Conservation (phyloP, 2,329 filamentous ascomycete genomes). For the Aspergillus pseudoterreus region DNA sequence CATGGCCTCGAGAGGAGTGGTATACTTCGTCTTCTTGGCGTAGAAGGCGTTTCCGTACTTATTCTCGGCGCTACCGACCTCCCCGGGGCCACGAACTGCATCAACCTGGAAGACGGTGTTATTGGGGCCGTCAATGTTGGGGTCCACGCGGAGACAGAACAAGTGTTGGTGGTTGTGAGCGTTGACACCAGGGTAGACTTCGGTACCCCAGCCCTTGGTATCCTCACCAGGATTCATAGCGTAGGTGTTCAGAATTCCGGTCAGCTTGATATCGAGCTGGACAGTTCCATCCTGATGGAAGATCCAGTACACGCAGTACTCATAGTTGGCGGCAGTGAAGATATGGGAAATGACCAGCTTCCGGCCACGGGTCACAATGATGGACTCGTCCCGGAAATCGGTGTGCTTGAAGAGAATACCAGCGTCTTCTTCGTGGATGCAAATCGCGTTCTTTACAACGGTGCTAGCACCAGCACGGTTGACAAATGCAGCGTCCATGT, state of each 20-base stretch:
- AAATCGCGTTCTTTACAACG: conserved; percentile 89
- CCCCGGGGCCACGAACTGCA: conserved; percentile 64
- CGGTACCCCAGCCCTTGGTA: conserved; percentile 81
- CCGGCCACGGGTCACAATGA: conserved; percentile 78
- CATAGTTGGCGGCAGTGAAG: conserved; percentile 94
- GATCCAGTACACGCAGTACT: conserved; percentile 85
- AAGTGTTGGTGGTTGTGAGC: conserved; percentile 96
- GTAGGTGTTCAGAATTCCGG: conserved; percentile 90
- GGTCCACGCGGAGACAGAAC: conserved; percentile 84
- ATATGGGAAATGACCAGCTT: conserved; percentile 87
- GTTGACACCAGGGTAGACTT: conserved; percentile 87
- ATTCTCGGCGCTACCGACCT: conserved; percentile 78
- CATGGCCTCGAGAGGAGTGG: conserved; percentile 63
- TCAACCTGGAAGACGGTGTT: conserved; percentile 87
- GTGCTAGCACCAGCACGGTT: conserved; percentile 70
- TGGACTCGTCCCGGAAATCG: conserved; percentile 86
- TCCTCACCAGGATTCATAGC: conserved; percentile 76
- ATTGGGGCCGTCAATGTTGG: conserved; percentile 78
- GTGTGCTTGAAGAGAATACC: conserved; percentile 93
- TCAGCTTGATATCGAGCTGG: conserved; percentile 87
- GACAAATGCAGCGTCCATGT: conserved; percentile 83
- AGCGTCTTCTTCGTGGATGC: conserved; percentile 89
- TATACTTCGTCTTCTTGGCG: conserved; percentile 75
- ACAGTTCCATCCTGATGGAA: conserved; percentile 91
- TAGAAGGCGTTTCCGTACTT: conserved; percentile 88